Conservation (phyloP, 2,329 filamentous ascomycete genomes). For the Lasiodiplodia gonubiensis region DNA sequence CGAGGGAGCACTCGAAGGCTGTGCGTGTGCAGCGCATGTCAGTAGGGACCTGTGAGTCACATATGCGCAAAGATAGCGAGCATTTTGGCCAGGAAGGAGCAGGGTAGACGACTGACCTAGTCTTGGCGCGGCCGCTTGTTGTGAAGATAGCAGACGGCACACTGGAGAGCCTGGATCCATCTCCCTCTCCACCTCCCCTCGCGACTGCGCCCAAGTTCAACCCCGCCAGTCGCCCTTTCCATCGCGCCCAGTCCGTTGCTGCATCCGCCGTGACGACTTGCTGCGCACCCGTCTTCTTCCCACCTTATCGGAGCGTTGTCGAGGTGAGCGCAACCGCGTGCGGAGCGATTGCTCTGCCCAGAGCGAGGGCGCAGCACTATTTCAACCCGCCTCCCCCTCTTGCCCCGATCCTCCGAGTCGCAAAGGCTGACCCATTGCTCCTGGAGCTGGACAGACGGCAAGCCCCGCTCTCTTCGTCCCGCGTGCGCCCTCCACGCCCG, state of each 20-base stretch:
- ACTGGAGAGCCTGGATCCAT: constrained; percentile 1
- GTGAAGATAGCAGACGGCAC: constrained; percentile 25
- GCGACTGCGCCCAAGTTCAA: not conserved
- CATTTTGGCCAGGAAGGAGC: constrained; percentile 2
- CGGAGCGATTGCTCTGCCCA: not conserved
- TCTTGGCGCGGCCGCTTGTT: constrained; percentile 21
- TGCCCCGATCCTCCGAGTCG: constrained; percentile 4
- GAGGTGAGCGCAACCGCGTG: constrained; percentile 19
- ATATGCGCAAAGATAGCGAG: constrained; percentile 2
- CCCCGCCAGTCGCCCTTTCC: constrained; percentile 2
- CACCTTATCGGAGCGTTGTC: constrained; percentile 10
- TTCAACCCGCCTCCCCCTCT: constrained; percentile 10
- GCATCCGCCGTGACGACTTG: not conserved
- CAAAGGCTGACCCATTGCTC: constrained; percentile 7
- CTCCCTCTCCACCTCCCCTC: constrained; percentile 5
- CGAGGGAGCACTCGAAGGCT: not conserved
- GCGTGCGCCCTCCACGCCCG: constrained; percentile 4
- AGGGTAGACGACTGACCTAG: constrained; percentile 22
- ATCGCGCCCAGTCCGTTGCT: not conserved
- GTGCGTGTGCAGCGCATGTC: constrained; percentile 16
- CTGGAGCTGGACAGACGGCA: constrained; percentile 1
- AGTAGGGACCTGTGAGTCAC: constrained; percentile 18
- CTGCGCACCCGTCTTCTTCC: not conserved
- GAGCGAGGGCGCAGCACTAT: constrained; percentile 24
- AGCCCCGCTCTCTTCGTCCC: constrained; percentile 13